Evolutionary conservation across 1,284 basidiomycete genomes (phyloP), one percentile per base, ranked within the genome.

Genomic region (Abortiporus biennis): DNA sequence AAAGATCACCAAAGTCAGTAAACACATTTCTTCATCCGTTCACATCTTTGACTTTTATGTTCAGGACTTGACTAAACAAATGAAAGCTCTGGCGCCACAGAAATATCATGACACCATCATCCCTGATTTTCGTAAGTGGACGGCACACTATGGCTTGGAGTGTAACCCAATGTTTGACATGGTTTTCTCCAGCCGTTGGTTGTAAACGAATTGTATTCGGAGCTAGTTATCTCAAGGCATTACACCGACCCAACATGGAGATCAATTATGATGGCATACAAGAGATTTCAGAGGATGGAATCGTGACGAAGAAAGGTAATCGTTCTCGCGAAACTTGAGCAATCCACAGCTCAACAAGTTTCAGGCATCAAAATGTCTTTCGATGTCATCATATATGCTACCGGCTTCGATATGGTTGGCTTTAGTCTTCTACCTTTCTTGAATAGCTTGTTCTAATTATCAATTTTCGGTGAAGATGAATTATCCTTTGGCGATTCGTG

Each of bases 171-270:
- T 17, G 16, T 29, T 21, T n/a, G n/a, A 31, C 4, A 21, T 32
- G 15, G 20, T 31, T 4, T 15, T 21, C 12, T 21, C n/a, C 30
- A 67, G 65, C 65, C 13, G 36, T 54, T 11, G 64, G 64, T 12
- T 71, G 68, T 52, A 71, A 63, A 50, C 65, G 67, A 8, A 46
- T 61, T 25, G 50, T 64, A 2, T 44, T 61, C 30, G 63, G 72
- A 45, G 55, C 56, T 6, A 65, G 65, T 17, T 73, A 68, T 49
- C 56, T 71, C 25, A 52, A 59, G 11, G 54, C 63, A 11, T 57
- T 74, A 21, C 56, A 65, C 45, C 56, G 59, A 19, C 60, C 64
- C 3, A 76, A 76, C 43, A 53, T 74, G 27, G 49, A 61, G 21
- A 59, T 71, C n/a, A 57, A 59, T 36, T 64, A 63, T 48, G 62